Base-by-base conservation (phyloP, 768 basidiomycete genomes). In the Mycena amicta region DNA sequence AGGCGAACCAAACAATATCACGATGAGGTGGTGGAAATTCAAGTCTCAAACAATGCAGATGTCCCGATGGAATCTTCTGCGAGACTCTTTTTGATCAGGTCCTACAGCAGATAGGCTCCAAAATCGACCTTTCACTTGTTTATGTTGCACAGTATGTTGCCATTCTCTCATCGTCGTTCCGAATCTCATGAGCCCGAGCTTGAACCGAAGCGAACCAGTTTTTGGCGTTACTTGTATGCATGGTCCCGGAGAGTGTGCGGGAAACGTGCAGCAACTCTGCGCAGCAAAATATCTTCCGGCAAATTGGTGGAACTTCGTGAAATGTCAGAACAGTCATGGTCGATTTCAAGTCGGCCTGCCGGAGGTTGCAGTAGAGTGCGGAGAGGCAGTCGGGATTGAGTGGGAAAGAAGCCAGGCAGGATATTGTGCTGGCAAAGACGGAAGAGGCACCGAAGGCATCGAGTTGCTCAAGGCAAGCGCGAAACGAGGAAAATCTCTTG, bases 221-320 rank as follows among this genome's bases (percentile, higher is more conserved):
- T 92, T 88, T 68, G 93, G 93, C n/a, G 83, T 90, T 28, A 81
- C 75, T 30, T 97, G 95, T 74, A 80, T 81, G 78, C 94, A 96
- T 68, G 94, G 93, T 18, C 74, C 75, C 4, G 71, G 80, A 52
- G 95, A 98, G 72, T 97, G 95, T 67, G 84, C 84, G 15, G 95
- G 92, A 41, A 94, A 96, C 74, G 84, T 93, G 18, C 90, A 97
- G 58, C 87, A 97, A 69, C 79, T 97, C 26, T 98, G 95, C 71
- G 89, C 81, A 28, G 77, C 81, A 54, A 84, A 86, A 68, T 79
- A 91, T 23, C n/a, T 72, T 75, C 39, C 62, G 71, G n/a, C 75
- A n/a, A n/a, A 74, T 22, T 93, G 91, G 90, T 95, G 93, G 93
- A 74, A 83, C 52, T 95, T 93, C 65, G 77, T 93, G 22, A 85